Conservation (phyloP, 148 eudicot genomes). For the Vaccinium myrtillus region DNA sequence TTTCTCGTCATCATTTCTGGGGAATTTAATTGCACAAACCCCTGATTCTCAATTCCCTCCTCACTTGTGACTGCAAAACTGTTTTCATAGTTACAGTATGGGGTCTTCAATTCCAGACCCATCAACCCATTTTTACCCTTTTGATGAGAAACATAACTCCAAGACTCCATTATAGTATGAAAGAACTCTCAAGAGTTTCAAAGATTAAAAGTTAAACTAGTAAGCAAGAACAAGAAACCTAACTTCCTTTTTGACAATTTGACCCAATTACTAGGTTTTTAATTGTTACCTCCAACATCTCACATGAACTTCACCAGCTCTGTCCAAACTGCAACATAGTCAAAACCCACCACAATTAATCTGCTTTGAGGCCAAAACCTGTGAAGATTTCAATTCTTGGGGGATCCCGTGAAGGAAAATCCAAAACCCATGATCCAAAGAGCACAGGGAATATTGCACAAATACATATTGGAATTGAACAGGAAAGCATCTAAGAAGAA, state of each 20-base stretch:
- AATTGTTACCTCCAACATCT: background rate
- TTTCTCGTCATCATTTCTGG: background rate
- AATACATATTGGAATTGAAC: background rate
- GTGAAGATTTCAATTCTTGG: background rate
- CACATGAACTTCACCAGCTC: background rate
- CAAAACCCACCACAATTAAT: background rate
- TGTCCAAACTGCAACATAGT: background rate
- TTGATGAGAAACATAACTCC: background rate
- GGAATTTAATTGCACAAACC: background rate
- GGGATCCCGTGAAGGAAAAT: slow-evolving; percentile 4
- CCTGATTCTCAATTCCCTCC: background rate
- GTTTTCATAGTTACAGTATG: background rate
- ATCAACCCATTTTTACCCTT: background rate
- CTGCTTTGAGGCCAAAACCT: background rate
- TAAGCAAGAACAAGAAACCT: background rate
- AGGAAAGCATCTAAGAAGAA: background rate
- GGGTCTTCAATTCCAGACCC: background rate
- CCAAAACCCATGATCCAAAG: background rate
- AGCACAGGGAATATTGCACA: background rate
- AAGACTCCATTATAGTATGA: background rate
- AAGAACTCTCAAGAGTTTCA: background rate
- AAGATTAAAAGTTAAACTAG: background rate
- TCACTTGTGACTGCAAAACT: background rate
- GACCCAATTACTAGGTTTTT: background rate
- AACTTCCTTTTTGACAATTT: background rate